Conservation (phyloP, 2,329 filamentous ascomycete genomes). For the Ceratocystis albifundus region DNA sequence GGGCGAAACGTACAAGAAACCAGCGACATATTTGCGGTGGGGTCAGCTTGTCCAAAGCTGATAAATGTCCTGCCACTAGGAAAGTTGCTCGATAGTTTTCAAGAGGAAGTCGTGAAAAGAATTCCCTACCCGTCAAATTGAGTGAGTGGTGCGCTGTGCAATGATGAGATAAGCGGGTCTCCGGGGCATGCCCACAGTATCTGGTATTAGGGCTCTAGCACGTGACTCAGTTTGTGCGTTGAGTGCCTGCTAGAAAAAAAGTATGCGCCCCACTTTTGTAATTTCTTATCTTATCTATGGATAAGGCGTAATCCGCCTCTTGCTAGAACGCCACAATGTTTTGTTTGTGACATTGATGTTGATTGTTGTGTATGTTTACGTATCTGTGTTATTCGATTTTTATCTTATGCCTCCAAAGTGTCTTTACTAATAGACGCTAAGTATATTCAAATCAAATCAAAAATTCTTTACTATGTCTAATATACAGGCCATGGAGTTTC, state of each 20-base stretch:
- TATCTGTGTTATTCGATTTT: no score
- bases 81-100: constrained; percentile 23
- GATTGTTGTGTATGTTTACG: no score
- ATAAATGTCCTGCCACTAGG: constrained; percentile 24
- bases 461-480: no score
- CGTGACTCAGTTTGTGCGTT: constrained; percentile 20
- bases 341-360: no score
- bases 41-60: constrained; percentile 26
- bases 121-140: constrained; percentile 21
- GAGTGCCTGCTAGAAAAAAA: not conserved
- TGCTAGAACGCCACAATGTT: no score
- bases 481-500: no score
- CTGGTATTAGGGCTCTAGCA: constrained; percentile 24
- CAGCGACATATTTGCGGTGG: constrained; percentile 29
- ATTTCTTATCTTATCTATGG: not conserved
- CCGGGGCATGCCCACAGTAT: constrained; percentile 22
- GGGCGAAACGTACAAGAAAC: constrained; percentile 23
- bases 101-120: constrained; percentile 22
- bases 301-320: not conserved
- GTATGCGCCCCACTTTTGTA: not conserved
- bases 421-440: no score
- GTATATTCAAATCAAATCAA: no score
- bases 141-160: constrained; percentile 21
- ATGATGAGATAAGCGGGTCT: constrained; percentile 23
- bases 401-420: no score